Base-by-base conservation (phyloP, 2,329 filamentous ascomycete species). In the Colletotrichum sp. region DNA sequence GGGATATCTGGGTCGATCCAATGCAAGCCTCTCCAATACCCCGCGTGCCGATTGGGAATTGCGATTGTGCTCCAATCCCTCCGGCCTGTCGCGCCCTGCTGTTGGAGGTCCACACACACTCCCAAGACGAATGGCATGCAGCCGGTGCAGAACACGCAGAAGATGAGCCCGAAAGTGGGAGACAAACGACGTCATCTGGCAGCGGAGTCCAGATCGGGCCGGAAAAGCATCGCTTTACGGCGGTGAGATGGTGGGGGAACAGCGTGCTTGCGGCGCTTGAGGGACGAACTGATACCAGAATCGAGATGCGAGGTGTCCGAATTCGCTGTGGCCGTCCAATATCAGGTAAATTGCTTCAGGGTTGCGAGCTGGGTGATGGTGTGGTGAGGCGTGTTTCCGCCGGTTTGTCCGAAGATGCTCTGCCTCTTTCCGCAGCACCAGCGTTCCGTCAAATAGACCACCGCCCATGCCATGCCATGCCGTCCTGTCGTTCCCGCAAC, bases 1-100 rank as follows among this genome's bases (percentile, higher is more conserved):
- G 70, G 73, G 69, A 65, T 67, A 65, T 68, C 64, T 74, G 64
- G 74, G 74, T 43, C 70, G 70, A 76, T 74, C 74, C 70, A 69
- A 76, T 76, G 74, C 74, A 76, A 75, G 74, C 48, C 70, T 75
- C 72, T 58, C 70, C 70, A 69, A 64, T 73, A 74, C 74, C 74
- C 74, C 74, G 74, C 74, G 74, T 74, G 74, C 74, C 74, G 74
- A 76, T 74, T 74, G 74, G 58, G 70, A 71, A 71, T 62, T 66
- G 68, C 25, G 72, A 75, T 71, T n/a, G 43, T n/a, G 43, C 43
- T 52, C 60, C 74, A 69, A 22, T 48, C 27, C 60, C 32, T 48
- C 60, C 74, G 60, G 34, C 69, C 69, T 58, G 73, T 72, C 56
- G 56, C 30, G 55, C 36, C 32, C 55, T 52, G 32, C 43, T 62